Conservation (phyloP, 164 flowering plant species). For the Nymphaea thermarum region DNA sequence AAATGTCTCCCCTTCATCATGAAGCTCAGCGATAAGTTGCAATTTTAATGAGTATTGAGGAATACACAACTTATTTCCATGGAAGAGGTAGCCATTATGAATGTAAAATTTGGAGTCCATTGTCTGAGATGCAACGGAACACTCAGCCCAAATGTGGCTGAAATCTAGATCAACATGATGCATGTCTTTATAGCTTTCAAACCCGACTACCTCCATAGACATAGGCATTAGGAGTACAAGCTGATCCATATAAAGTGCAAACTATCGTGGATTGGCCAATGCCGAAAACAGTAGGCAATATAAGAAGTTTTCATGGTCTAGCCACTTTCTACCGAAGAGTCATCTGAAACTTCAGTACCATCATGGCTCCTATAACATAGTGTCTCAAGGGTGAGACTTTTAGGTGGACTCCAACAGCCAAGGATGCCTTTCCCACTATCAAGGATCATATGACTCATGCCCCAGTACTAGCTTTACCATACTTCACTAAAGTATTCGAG, state of each 20-base stretch:
- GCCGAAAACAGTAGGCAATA: neutral
- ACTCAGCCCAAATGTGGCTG: neutral
- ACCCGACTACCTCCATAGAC: neutral
- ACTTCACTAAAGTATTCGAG: neutral
- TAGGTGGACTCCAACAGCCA: neutral
- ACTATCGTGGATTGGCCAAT: neutral
- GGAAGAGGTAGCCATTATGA: neutral
- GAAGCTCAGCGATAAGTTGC: neutral
- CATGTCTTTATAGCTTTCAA: neutral
- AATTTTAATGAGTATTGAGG: neutral
- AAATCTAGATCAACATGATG: neutral
- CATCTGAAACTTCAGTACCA: neutral
- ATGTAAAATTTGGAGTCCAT: neutral
- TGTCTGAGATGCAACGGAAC: no score
- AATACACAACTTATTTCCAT: neutral
- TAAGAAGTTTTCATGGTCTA: slow-evolving; percentile 1
- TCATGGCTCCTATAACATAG: neutral
- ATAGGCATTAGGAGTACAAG: neutral
- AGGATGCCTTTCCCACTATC: neutral
- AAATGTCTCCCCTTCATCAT: neutral
- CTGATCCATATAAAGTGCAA: neutral
- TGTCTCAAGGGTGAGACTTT: neutral
- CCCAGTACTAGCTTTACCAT: neutral
- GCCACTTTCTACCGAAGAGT: neutral
- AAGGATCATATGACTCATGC: neutral